These are phyloP conservation scores for Plasmodium coatneyi DNA, from an alignment of 169 alveolate genomes.

Conservation along the genomic window DNA sequence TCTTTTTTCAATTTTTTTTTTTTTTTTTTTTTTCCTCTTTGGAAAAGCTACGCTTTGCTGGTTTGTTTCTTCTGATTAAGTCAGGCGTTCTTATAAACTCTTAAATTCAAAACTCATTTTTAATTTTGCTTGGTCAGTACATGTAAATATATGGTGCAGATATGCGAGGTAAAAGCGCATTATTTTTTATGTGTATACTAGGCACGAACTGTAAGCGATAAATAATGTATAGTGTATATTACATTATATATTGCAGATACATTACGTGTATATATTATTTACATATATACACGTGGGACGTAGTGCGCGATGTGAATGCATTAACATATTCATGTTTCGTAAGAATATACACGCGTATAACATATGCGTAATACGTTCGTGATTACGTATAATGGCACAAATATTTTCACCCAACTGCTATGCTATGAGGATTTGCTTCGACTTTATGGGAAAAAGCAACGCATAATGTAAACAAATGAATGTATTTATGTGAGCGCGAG, in stretches of 20 bases:
- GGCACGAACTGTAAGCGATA: background rate
- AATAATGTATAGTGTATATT: background rate
- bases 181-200: slow-evolving; percentile 49
- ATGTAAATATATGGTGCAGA: background rate
- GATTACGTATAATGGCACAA: background rate
- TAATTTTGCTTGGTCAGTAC: slow-evolving; percentile 12
- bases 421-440: slow-evolving; percentile 6
- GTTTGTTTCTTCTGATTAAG: slow-evolving; percentile 26
- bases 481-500: background rate
- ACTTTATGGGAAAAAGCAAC: background rate
- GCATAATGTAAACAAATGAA: background rate
- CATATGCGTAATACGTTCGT: background rate
- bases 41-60: slow-evolving; percentile 6
- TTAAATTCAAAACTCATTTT: slow-evolving; percentile 33
- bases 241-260: background rate
- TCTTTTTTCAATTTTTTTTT: background rate
- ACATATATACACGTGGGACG: background rate
- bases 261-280: background rate
- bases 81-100: slow-evolving; percentile 60
- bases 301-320: background rate
- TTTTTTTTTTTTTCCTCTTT: background rate
- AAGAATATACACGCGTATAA: background rate
- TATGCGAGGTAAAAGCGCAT: slow-evolving; percentile 6
- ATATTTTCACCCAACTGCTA: background rate
- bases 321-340: background rate